Evolutionary conservation across 1,284 basidiomycete genomes (phyloP).

Genomic region (Cryptococcus sp.): DNA sequence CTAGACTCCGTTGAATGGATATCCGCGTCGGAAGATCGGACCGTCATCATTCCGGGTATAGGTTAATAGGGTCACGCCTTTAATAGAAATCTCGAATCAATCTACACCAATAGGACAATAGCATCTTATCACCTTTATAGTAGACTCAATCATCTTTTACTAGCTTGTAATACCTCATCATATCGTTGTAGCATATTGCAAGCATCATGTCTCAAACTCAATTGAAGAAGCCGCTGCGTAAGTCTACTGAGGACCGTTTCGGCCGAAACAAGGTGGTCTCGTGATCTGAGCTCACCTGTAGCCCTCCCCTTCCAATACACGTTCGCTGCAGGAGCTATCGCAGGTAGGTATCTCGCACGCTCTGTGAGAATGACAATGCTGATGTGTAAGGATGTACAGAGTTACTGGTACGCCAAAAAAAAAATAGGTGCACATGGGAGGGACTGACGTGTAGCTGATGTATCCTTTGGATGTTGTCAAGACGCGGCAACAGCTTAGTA

Average conservation of each 20-base stretch:
- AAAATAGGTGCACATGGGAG: too few relatives aligned
- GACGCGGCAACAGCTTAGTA: constrained; percentile 94
- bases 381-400: constrained; percentile 57
- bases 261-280: not conserved
- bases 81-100: too few relatives aligned
- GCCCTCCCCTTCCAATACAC: constrained; percentile 81
- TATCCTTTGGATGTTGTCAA: constrained; percentile 60
- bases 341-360: constrained; percentile 51
- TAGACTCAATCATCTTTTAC: not conserved
- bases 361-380: not conserved
- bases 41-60: too few relatives aligned
- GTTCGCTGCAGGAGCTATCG: constrained; percentile 85
- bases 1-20: too few relatives aligned
- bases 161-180: not conserved
- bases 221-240: constrained; percentile 29
- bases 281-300: constrained; percentile 30
- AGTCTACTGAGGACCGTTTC: not conserved
- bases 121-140: too few relatives aligned
- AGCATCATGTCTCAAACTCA: constrained; percentile 17
- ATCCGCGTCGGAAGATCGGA: too few relatives aligned
- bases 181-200: not conserved
- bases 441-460: constrained; percentile 27
- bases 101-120: too few relatives aligned
- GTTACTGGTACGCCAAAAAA: constrained; percentile 80
- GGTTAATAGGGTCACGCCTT: too few relatives aligned